phyloP scores from a whole-genome alignment of 306 rosid species.

The Cucurbita pepo region DNA sequence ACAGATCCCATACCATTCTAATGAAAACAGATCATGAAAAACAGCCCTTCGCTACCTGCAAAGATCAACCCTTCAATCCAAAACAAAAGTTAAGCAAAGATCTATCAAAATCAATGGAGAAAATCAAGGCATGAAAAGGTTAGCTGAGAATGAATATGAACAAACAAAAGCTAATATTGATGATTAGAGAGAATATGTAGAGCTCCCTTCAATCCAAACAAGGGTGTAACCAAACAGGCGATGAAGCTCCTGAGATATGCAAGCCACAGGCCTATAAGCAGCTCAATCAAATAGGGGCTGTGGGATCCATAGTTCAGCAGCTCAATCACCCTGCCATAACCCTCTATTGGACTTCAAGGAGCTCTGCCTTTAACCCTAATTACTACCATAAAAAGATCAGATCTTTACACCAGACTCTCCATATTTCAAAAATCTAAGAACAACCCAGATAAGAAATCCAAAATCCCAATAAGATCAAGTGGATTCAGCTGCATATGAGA shows the following conservation, averaged over 20 bases:
- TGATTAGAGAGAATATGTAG: constrained; percentile 21
- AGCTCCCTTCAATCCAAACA: constrained; percentile 99
- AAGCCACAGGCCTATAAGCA: constrained; percentile 59
- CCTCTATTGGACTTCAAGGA: constrained; percentile 86
- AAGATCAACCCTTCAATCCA: background rate
- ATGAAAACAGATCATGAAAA: no score
- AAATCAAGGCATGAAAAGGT: no score
- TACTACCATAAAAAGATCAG: background rate
- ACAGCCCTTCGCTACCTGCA: background rate
- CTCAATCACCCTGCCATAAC: constrained; percentile 48
- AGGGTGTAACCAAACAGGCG: constrained; percentile 26
- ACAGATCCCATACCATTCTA: no score
- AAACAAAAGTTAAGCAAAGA: no score
- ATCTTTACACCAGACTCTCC: background rate
- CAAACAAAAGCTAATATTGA: no score
- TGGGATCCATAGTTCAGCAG: constrained; percentile 94
- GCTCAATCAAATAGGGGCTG: constrained; percentile 30
- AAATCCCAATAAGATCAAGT: background rate
- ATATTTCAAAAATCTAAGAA: background rate
- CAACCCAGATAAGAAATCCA: background rate
- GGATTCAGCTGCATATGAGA: background rate
- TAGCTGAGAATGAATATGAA: no score
- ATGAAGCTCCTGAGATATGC: constrained; percentile 76
- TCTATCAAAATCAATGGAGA: no score
- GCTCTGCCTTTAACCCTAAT: constrained; percentile 45